Evolutionary conservation across 2,329 filamentous ascomycete genomes (phyloP).

Genomic region (Teratosphaeria epicoccoides): DNA sequence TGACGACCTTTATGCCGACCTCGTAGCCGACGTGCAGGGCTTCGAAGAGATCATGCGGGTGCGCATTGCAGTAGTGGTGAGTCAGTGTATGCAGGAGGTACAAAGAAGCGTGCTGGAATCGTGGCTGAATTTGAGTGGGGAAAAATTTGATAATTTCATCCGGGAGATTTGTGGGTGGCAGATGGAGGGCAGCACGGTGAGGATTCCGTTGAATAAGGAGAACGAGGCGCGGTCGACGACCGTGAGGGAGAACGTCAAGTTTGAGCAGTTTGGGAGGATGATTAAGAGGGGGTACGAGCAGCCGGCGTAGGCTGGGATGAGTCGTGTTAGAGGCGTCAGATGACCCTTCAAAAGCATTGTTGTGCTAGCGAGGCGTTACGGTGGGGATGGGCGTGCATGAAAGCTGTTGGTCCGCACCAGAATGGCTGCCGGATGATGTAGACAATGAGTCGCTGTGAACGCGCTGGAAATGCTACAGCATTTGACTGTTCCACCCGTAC

Average conservation of each 20-base stretch:
- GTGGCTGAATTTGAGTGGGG: constrained; percentile 38
- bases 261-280: constrained; percentile 73
- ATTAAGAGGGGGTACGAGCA: constrained; percentile 81
- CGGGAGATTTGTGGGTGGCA: constrained; percentile 63
- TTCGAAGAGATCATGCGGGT: constrained; percentile 92
- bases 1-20: constrained; percentile 89
- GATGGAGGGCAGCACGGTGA: constrained; percentile 50
- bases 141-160: constrained; percentile 41
- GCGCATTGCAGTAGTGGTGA: constrained; percentile 78
- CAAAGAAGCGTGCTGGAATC: constrained; percentile 36
- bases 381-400: neutral
- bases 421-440: neutral
- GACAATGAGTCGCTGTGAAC: neutral
- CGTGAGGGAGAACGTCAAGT: constrained; percentile 88
- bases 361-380: constrained; percentile 6
- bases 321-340: neutral
- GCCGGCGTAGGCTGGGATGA: constrained; percentile 37
- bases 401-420: neutral
- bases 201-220: constrained; percentile 85
- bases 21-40: constrained; percentile 85
- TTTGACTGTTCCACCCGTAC: neutral
- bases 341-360: neutral
- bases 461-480: neutral
- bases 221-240: constrained; percentile 95
- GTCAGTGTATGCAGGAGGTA: constrained; percentile 74